Evolutionary conservation across 1,139 yeast genomes (phyloP).

Genomic region (Eremothecium coryli): DNA sequence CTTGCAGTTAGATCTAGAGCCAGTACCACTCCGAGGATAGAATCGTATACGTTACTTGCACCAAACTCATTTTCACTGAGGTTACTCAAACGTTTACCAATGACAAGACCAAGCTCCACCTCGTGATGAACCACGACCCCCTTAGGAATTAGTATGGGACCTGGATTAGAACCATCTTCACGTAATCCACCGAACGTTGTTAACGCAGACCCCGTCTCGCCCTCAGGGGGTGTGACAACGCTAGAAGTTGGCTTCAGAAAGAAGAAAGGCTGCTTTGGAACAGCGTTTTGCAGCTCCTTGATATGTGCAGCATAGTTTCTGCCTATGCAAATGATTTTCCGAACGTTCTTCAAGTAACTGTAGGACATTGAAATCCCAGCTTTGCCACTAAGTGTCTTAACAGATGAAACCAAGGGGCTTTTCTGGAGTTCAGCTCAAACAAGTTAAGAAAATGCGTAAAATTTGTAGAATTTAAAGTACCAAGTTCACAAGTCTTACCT

Average conservation of each 20-base stretch:
- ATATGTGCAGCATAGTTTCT: conserved; percentile 94
- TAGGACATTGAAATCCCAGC: conserved; percentile 35
- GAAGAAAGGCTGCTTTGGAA: conserved; percentile 81
- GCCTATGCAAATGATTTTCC: conserved; percentile 88
- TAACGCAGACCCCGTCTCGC: conserved; percentile 13
- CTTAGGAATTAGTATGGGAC: conserved; percentile 74
- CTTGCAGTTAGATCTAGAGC: conserved; percentile 93
- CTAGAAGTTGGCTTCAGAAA: conserved; percentile 79
- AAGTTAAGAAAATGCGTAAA: too few relatives aligned
- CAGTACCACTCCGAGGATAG: conserved; percentile 77
- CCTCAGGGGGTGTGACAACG: conserved; percentile 35
- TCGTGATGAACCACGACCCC: conserved; percentile 86
- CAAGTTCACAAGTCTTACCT: too few relatives aligned
- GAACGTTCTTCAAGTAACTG: conserved; percentile 53
- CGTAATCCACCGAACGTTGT: conserved; percentile 21
- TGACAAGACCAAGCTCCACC: conserved; percentile 76
- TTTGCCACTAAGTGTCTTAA: too few relatives aligned
- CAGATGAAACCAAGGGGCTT: too few relatives aligned
- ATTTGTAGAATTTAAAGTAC: too few relatives aligned
- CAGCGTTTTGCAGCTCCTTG: conserved; percentile 71
- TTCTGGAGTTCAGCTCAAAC: too few relatives aligned
- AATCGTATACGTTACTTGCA: conserved; percentile 60
- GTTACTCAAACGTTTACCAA: conserved; percentile 57
- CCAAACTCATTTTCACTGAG: conserved; percentile 47
- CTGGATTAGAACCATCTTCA: conserved; percentile 33